Base-by-base conservation (phyloP, 2,329 filamentous ascomycete species). In the Fusarium falciforme region DNA sequence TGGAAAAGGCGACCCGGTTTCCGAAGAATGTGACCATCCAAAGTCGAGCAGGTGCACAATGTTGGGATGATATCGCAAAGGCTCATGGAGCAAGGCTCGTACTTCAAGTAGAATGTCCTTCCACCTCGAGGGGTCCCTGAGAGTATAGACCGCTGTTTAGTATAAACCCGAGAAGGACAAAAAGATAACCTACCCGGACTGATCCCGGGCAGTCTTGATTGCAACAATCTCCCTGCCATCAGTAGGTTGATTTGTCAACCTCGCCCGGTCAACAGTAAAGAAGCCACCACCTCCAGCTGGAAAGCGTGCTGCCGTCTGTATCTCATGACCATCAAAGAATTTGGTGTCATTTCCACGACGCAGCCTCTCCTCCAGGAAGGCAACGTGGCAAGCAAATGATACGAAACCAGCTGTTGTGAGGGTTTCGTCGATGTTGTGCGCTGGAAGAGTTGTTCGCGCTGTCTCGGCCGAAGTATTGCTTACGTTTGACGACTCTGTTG, bases 311-410 rank as follows among this genome's bases (percentile, higher is more conserved):
- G 27, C 10, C 25, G 61, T 64, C 36, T 44, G 25, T 16, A 64
- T 42, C 20, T 64, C 27, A 29, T 64, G 61, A 1, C 61, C 61
- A 35, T 64, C 61, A 10, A 64, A 64, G 10, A 64, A 64, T 29
- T 64, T 64, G 14, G 61, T 57, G 20, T 17, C 35, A 14, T 35
- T 38, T 14, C 61, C 61, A 9, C 61, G 61, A 12, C 14, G n/a
- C 3, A 64, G 20, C 16, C 42, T 57, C 16, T 64, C 61, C 14
- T 64, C 61, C 27, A 64, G 61, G 33, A 25, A 64, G 6, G 61
- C 61, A 14, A 64, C 61, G 20, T 64, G 61, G 6, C 61, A 64
- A n/a, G 29, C 61, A 64, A 64, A 64, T 6, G 61, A 55, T 6
- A 49, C 49, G 5, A 64, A 64, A 3, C 61, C 61, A 22, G 61